phyloP scores from a whole-genome alignment of 1,139 yeast genomes.

The Taphrina sp. region DNA sequence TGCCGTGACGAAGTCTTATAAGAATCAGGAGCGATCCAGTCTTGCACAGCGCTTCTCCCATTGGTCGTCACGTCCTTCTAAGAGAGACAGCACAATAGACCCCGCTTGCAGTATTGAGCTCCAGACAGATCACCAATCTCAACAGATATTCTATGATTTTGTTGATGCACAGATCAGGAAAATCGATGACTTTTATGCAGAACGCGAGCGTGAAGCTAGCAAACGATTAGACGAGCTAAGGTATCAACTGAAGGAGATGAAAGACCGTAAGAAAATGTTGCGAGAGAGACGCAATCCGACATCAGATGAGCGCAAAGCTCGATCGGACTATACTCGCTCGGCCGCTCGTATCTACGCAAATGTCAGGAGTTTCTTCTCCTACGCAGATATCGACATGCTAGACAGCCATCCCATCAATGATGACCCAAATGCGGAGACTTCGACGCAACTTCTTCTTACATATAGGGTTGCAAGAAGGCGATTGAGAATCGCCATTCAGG shows the following conservation, averaged over 20 bases:
- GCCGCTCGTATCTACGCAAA: not conserved
- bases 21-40: not conserved
- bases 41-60: not conserved
- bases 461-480: conserved; percentile 64
- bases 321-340: conserved; percentile 4
- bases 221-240: conserved; percentile 62
- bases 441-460: conserved; percentile 35
- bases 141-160: conserved; percentile 58
- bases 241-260: conserved; percentile 64
- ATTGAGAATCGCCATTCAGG: conserved; percentile 72
- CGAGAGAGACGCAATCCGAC: conserved; percentile 36
- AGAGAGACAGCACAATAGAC: not conserved
- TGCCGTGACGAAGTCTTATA: not conserved
- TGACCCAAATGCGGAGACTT: conserved; percentile 27
- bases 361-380: conserved; percentile 8
- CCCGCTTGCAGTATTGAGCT: conserved; percentile 4
- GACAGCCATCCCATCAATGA: conserved; percentile 6
- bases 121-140: conserved; percentile 34
- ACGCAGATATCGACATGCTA: conserved; percentile 16
- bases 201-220: conserved; percentile 60
- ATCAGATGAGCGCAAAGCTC: not conserved
- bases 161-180: conserved; percentile 57
- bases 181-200: conserved; percentile 60
- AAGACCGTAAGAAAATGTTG: conserved; percentile 51
- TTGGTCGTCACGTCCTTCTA: not conserved